Conservation (phyloP, 2,329 filamentous ascomycete genomes). For the Claviceps capensis region DNA sequence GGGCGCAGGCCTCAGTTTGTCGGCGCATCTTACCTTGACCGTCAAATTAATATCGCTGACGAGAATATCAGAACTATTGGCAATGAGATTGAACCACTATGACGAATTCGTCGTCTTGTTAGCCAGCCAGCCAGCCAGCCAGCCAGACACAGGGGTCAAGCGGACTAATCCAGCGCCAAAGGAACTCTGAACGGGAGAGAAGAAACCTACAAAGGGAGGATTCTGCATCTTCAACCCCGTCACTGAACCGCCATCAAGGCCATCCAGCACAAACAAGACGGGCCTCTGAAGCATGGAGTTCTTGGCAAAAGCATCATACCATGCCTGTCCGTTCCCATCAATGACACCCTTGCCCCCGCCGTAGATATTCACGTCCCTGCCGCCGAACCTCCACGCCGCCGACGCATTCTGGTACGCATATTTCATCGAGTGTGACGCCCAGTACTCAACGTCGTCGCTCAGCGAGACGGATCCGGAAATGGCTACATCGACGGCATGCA, state of each 20-base stretch:
- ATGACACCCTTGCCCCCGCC: constrained; percentile 33
- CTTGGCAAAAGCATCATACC: constrained; percentile 36
- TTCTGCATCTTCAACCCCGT: constrained; percentile 47
- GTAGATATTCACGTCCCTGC: constrained; percentile 44
- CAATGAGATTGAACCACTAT: constrained; percentile 40
- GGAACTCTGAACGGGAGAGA: no score
- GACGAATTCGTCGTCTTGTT: background rate
- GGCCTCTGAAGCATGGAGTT: constrained; percentile 41
- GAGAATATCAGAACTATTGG: constrained; percentile 50
- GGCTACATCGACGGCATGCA: constrained; percentile 49
- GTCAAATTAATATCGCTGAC: constrained; percentile 49
- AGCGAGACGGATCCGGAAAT: constrained; percentile 44
- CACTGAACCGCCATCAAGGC: constrained; percentile 42
- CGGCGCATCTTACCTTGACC: constrained; percentile 19
- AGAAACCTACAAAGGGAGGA: constrained; percentile 21
- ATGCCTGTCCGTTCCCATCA: constrained; percentile 50
- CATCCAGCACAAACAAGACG: constrained; percentile 42
- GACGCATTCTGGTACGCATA: constrained; percentile 53
- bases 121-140: background rate
- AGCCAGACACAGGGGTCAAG: background rate
- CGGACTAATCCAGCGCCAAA: no score
- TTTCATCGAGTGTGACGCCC: constrained; percentile 50
- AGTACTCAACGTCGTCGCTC: constrained; percentile 54
- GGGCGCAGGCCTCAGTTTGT: background rate
- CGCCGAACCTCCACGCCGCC: constrained; percentile 19